Percentiles rank a stretch among this genome's conserved stretches.
Conservation (phyloP, 495 filamentous ascomycete genomes). For the Haplographium delicatum region DNA sequence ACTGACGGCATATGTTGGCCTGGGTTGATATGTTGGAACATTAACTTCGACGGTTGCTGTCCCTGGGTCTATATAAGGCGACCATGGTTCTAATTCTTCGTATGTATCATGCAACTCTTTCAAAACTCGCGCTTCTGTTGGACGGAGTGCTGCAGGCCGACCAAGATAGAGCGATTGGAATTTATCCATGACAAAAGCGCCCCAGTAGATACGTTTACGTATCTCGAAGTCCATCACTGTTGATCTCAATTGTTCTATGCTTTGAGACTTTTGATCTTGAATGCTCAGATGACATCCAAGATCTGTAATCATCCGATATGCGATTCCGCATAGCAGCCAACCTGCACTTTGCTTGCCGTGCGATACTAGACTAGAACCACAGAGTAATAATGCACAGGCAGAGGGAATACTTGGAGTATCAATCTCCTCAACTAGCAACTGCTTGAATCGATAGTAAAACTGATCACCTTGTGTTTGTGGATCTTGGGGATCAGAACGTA, state of each 20-base stretch:
- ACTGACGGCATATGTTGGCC: constrained; percentile 9
- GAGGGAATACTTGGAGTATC: constrained; percentile 38
- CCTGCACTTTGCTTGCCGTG: constrained; percentile 39
- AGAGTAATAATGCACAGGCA: constrained; percentile 18
- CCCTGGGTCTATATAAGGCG: neutral
- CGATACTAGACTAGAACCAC: no score
- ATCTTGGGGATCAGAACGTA: constrained; percentile 33
- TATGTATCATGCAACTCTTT: constrained; percentile 1
- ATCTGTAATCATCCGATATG: constrained; percentile 30
- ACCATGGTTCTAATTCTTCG: constrained; percentile 9
- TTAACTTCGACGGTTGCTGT: no score
- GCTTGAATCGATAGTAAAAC: constrained; percentile 34
- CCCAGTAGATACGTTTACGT: constrained; percentile 37
- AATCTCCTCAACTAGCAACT: constrained; percentile 37
- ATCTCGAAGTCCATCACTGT: constrained; percentile 42
- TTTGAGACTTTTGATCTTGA: constrained; percentile 23
- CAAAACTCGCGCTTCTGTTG: neutral
- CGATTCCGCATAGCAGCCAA: constrained; percentile 44
- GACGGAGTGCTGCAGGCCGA: neutral
- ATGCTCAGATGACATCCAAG: constrained; percentile 42
- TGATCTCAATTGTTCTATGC: no score
- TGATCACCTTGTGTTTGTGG: constrained; percentile 26
- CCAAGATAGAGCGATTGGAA: constrained; percentile 15
- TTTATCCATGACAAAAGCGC: constrained; percentile 28
- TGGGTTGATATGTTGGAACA: neutral